These are phyloP conservation scores for Cystofilobasidium macerans DNA, from an alignment of 768 basidiomycete genomes.

Conservation along the genomic window DNA sequence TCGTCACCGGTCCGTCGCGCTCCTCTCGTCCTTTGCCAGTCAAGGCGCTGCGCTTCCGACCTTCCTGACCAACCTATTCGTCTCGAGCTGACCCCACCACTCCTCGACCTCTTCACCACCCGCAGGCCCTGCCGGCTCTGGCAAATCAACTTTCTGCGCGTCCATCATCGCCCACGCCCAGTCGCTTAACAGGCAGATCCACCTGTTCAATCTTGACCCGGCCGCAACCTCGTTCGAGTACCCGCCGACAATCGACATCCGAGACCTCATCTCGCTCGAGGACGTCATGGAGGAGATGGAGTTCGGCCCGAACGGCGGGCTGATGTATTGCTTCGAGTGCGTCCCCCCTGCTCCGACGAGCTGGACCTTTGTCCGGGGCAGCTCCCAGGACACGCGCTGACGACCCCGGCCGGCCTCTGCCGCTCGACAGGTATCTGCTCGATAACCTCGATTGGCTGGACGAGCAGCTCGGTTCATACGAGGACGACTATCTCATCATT, in stretches of 20 bases:
- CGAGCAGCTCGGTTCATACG: constrained; percentile 85
- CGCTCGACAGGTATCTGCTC: constrained; percentile 65
- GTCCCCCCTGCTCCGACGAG: constrained; percentile 32
- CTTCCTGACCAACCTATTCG: too few relatives aligned
- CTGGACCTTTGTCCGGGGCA: not conserved
- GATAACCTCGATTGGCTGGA: constrained; percentile 98
- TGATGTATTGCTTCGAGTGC: constrained; percentile 99
- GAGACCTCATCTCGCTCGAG: constrained; percentile 77
- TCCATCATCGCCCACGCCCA: constrained; percentile 81
- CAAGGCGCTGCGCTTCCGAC: not conserved
- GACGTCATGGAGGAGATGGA: constrained; percentile 93
- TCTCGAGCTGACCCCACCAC: not conserved
- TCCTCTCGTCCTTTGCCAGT: not conserved
- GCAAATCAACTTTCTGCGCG: constrained; percentile 87
- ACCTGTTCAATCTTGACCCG: constrained; percentile 95
- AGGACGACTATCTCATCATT: constrained; percentile 70
- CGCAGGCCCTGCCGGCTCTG: constrained; percentile 87
- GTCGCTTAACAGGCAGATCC: constrained; percentile 66
- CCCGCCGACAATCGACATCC: constrained; percentile 84
- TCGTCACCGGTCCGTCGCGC: constrained; percentile 33
- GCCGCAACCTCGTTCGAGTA: constrained; percentile 89
- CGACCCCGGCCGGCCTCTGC: not conserved
- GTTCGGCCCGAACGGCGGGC: constrained; percentile 92
- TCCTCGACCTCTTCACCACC: not conserved
- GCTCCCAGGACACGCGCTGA: not conserved